Evolutionary conservation across 2,329 filamentous ascomycete species (phyloP).

Genomic region (Leptographium lundbergii): DNA sequence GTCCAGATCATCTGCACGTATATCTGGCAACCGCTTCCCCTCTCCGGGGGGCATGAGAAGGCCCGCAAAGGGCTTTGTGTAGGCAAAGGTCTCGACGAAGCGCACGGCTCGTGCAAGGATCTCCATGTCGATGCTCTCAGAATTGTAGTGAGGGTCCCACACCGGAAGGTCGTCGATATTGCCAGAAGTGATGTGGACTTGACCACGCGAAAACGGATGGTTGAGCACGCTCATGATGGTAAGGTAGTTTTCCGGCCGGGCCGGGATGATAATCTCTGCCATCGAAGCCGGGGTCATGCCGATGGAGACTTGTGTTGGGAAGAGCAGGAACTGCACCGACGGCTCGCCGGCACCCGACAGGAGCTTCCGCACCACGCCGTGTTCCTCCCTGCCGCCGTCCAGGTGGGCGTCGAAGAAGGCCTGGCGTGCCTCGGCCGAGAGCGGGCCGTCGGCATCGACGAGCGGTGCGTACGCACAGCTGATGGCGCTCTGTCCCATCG

Average conservation of each 20-base stretch:
- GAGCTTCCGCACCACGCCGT: constrained; percentile 12
- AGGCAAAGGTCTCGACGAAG: neutral
- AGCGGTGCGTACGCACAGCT: constrained; percentile 16
- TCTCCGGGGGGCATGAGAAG: constrained; percentile 23
- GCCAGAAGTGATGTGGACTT: constrained; percentile 36
- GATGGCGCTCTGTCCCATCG: constrained; percentile 22
- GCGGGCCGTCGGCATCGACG: constrained; percentile 1
- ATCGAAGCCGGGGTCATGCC: neutral
- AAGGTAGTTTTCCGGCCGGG: constrained; percentile 30
- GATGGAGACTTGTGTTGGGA: constrained; percentile 13
- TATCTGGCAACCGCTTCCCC: constrained; percentile 23
- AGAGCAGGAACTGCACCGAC: constrained; percentile 15
- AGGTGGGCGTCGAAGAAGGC: constrained; percentile 13
- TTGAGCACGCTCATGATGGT: constrained; percentile 21
- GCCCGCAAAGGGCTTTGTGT: constrained; percentile 17
- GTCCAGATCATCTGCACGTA: constrained; percentile 8
- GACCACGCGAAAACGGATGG: constrained; percentile 43
- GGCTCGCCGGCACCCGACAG: constrained; percentile 14
- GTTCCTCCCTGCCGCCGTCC: constrained; percentile 7
- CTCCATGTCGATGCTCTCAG: constrained; percentile 1
- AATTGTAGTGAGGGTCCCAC: constrained; percentile 40
- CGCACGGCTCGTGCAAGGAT: constrained; percentile 12
- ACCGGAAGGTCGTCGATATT: constrained; percentile 23
- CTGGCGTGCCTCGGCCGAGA: constrained; percentile 11
- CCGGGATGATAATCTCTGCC: neutral